Evolutionary conservation across 805 yeast genomes (phyloP), one percentile per base, ranked within the genome.

Genomic region (Clavispora carvajalis): DNA sequence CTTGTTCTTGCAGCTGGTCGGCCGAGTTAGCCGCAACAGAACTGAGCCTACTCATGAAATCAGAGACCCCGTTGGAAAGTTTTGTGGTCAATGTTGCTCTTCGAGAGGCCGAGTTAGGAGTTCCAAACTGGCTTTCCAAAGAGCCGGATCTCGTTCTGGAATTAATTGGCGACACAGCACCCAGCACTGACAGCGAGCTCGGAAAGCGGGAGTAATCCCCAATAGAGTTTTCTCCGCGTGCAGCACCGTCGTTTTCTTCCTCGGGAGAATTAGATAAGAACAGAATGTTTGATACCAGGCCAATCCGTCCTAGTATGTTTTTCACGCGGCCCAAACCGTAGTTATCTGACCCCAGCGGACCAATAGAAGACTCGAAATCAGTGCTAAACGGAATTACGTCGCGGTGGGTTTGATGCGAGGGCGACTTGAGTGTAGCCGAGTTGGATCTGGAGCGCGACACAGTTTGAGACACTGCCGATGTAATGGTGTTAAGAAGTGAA

Each of bases 1-100:
- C 31, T 19, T 22, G 21, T 28, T 15, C 36, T 31, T 11, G 22
- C 36, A 24, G 33, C 25, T 12, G 23, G 18, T 15, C 38, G 12
- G 26, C 15, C 34, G 22, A 23, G 8, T 43, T 34, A 12, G 44
- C 41, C 4, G 52, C 48, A 5, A 58, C 50, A 5, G 54, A 46
- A 45, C 65, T 67, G 18, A 67, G 53, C 43, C 65, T 68, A 12
- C 65, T 66, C 70, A 69, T 68, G 33, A 69, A 62, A 41, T 69
- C 73, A 12, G 63, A 46, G 7, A 69, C 65, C 1, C 74, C 73
- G n/a, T 47, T 55, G n/a, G 68, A 55, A 33, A 68, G 52, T 47
- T 67, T 69, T 17, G 65, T 39, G 7, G 47, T 33, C n/a, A 45
- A 17, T 22, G 48, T 44, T n/a, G 47, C 34, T 19, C 41, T 33